Conservation (phyloP, 2,329 filamentous ascomycete genomes). For the Colletotrichum shisoi region DNA sequence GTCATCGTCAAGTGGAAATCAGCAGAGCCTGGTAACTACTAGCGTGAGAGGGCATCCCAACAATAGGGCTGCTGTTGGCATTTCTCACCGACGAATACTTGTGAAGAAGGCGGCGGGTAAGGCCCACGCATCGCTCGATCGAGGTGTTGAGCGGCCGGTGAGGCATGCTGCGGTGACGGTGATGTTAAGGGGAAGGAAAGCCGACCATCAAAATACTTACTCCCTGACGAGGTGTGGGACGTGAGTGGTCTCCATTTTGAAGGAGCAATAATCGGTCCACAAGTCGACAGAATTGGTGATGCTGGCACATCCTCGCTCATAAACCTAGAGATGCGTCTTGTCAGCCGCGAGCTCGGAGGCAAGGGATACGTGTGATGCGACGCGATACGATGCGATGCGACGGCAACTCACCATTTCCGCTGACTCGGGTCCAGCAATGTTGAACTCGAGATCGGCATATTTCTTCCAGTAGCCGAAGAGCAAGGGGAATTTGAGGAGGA, state of each 20-base stretch:
- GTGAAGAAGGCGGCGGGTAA: conserved; percentile 49
- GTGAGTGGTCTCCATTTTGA: conserved; percentile 98
- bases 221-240: conserved; percentile 96
- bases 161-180: conserved; percentile 56
- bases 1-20: conserved; percentile 53
- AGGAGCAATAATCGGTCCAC: conserved; percentile 96
- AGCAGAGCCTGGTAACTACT: conserved; percentile 67
- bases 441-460: conserved; percentile 97
- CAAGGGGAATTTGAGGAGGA: conserved; percentile 92
- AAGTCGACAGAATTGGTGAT: conserved; percentile 94
- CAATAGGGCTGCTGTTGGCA: conserved; percentile 66
- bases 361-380: conserved; percentile 25
- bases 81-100: conserved; percentile 72
- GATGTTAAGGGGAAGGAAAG: conserved; percentile 73
- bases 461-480: conserved; percentile 99
- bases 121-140: conserved; percentile 42
- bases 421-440: conserved; percentile 93
- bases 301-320: conserved; percentile 92
- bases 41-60: conserved; percentile 72
- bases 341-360: conserved; percentile 7
- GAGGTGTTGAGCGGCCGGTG: conserved; percentile 53
- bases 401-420: conserved; percentile 83
- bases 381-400: conserved; percentile 12
- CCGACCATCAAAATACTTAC: conserved; percentile 80
- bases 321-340: conserved; percentile 68